Base-by-base conservation (phyloP, 1,284 basidiomycete genomes). In the Ustilago lituana region DNA sequence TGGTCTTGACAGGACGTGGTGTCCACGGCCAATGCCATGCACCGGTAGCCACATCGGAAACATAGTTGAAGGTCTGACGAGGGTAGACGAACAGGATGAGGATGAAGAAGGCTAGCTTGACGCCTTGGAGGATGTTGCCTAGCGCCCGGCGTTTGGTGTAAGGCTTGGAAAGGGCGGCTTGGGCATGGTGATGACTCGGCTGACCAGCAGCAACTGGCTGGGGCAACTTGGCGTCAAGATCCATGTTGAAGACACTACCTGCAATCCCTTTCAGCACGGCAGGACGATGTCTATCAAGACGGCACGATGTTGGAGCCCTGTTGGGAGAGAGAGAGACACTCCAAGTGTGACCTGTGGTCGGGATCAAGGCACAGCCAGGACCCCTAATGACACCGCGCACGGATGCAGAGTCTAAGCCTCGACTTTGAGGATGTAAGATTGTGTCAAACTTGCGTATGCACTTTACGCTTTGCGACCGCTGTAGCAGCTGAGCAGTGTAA, bases 1-100 rank as follows among this genome's bases (percentile, higher is more conserved):
- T 82, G 32, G 80, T 67, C 61, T 75, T 73, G 57, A 62, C 47
- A 15, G 46, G 41, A 7, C 23, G 41, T 8, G 61, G 62, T 1
- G 58, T 24, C 67, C 67, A 70, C 0, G 67, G 62, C 66, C 66
- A 69, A n/a, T 22, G 46, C 51, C 50, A 59, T 15, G 20, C 51
- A 19, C 62, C 62, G 3, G 41, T 17, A 11, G 50, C 17, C 7
- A 65, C 12, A 20, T 65, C 62, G 0, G 41, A 37, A 17, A 32
- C 46, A 24, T 65, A 65, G 12, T 46, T 43, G 41, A 40, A 20
- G 41, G n/a, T 50, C 8, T 35, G 3, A 17, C 19, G 22, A 3
- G 47, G 35, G 3, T 38, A 19, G 5, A 17, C 2, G 6, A 60
- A 19, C 10, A 66, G 15, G 27, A 38, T 3, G 3, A 55, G 19